phyloP scores from a whole-genome alignment of 2,329 filamentous ascomycete species.

The Scedosporium aurantiacum region DNA sequence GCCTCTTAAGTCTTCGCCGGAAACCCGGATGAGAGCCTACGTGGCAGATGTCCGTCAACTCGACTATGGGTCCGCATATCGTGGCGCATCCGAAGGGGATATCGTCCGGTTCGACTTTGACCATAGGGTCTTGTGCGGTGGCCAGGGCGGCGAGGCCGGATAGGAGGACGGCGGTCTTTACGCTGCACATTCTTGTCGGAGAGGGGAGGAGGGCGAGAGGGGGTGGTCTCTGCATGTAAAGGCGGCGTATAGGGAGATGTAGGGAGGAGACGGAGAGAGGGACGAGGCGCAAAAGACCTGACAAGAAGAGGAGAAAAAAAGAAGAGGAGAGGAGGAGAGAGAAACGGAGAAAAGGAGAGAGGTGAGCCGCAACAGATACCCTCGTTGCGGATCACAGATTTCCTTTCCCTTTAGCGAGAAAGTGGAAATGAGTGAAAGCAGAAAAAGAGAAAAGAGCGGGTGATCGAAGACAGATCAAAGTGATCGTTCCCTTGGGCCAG shows the following conservation, averaged over 20 bases:
- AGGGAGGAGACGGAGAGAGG: background rate
- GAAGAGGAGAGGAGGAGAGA: slow-evolving; percentile 10
- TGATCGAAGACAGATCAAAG: slow-evolving; percentile 1
- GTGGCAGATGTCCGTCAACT: slow-evolving; percentile 27
- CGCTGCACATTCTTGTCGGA: background rate
- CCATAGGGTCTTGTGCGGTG: slow-evolving; percentile 19
- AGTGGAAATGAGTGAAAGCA: background rate
- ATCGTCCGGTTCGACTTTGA: slow-evolving; percentile 21
- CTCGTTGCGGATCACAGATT: background rate
- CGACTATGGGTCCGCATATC: slow-evolving; percentile 31
- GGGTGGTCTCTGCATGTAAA: too few species aligned
- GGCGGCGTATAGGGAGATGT: slow-evolving; percentile 8
- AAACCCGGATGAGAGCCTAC: slow-evolving; percentile 12
- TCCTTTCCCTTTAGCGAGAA: background rate
- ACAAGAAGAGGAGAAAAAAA: background rate
- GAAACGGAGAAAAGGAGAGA: background rate
- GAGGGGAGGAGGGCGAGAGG: background rate
- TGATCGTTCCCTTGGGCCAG: background rate
- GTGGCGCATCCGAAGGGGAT: slow-evolving; percentile 27
- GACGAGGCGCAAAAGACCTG: slow-evolving; percentile 10
- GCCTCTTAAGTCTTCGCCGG: slow-evolving; percentile 17
- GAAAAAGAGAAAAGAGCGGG: background rate
- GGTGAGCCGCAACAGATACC: background rate
- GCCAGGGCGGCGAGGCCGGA: slow-evolving; percentile 13
- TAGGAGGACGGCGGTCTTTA: background rate